Percentiles rank a stretch among this genome's conserved stretches.
These are phyloP conservation scores for Geotrichum bryndzae DNA, from an alignment of 1,139 yeast genomes.

Conservation along the genomic window DNA sequence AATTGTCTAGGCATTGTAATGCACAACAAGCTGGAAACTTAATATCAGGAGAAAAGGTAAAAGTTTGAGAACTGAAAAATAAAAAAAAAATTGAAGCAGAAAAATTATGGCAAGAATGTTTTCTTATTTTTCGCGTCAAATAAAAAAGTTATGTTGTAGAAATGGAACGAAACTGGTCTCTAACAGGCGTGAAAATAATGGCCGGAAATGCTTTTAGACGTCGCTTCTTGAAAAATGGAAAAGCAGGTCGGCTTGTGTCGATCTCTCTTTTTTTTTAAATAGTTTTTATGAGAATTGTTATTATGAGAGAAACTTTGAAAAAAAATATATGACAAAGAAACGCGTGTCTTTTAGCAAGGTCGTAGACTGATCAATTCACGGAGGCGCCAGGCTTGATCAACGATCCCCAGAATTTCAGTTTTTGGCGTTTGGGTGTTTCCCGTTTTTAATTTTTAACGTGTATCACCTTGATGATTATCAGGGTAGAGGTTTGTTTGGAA, in stretches of 20 bases:
- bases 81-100: neutral
- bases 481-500: conserved; percentile 12
- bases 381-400: neutral
- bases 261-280: neutral
- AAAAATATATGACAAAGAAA: neutral
- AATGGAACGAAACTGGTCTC: neutral
- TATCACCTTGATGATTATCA: conserved; percentile 4
- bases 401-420: neutral
- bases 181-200: neutral
- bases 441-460: neutral
- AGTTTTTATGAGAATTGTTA: neutral
- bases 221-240: neutral
- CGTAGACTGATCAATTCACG: neutral
- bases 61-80: neutral
- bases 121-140: neutral
- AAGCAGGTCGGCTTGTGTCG: neutral
- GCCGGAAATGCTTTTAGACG: neutral
- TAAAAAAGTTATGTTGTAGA: neutral
- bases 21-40: neutral
- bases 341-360: neutral
- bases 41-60: neutral
- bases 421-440: neutral
- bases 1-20: neutral
- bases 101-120: too few relatives aligned
- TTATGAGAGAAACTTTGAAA: neutral